Conservation (phyloP, 495 filamentous ascomycete genomes). For the Penicillium manginii region DNA sequence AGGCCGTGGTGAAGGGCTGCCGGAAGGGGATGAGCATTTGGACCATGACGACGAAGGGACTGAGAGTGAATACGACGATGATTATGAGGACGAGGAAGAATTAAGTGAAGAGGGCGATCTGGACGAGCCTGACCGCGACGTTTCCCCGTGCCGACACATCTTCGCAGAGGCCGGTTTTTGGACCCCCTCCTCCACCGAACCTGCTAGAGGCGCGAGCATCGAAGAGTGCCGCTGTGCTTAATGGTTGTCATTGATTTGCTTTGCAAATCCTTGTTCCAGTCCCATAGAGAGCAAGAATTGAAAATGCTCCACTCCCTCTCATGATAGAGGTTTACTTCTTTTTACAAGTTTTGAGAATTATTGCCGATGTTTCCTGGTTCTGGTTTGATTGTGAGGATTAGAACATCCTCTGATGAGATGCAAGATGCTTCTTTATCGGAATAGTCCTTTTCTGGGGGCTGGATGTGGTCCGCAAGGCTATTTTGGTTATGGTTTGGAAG, state of each 20-base stretch:
- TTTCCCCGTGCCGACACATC: slow-evolving; percentile 36
- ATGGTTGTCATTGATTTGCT: slow-evolving; percentile 47
- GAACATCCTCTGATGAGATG: background rate
- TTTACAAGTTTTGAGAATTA: slow-evolving; percentile 1
- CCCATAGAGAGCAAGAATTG: slow-evolving; percentile 1
- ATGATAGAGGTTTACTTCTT: background rate
- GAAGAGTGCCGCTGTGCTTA: slow-evolving; percentile 48
- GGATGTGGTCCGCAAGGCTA: slow-evolving; percentile 2
- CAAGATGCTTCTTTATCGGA: background rate
- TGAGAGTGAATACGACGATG: slow-evolving; percentile 70
- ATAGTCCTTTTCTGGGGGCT: background rate
- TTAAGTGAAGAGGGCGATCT: slow-evolving; percentile 71
- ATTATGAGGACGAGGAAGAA: slow-evolving; percentile 70
- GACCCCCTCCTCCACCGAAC: slow-evolving; percentile 60
- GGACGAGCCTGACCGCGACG: slow-evolving; percentile 51
- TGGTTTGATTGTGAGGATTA: background rate
- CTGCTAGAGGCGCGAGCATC: slow-evolving; percentile 50
- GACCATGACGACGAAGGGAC: slow-evolving; percentile 73
- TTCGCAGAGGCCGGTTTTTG: slow-evolving; percentile 54
- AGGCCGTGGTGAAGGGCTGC: slow-evolving; percentile 68
- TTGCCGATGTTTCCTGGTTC: background rate
- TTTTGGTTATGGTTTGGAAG: background rate
- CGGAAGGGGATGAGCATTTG: slow-evolving; percentile 50
- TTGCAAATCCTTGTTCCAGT: slow-evolving; percentile 2
- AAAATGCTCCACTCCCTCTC: background rate